Evolutionary conservation across 2,329 filamentous ascomycete species (phyloP).

Genomic region (Aspergillus nomiae): DNA sequence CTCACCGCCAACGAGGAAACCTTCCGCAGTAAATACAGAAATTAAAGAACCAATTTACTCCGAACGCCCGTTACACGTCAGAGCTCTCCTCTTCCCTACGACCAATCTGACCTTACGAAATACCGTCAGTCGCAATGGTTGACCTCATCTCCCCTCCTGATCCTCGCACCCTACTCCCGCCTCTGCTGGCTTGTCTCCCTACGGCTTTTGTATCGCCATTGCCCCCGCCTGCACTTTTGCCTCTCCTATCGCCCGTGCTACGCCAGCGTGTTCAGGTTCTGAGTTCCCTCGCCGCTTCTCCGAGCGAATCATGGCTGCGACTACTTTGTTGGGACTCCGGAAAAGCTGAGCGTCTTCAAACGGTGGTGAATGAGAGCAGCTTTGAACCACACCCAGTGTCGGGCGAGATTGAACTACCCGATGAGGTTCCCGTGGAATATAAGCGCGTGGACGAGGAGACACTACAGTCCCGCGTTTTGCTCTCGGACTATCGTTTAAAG

Average conservation of each 20-base stretch:
- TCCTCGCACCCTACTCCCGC: constrained; percentile 59
- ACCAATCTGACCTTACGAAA: not conserved
- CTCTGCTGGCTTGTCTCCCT: constrained; percentile 65
- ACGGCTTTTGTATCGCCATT: constrained; percentile 61
- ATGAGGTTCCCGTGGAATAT: constrained; percentile 58
- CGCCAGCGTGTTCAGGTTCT: constrained; percentile 63
- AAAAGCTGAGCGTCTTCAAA: constrained; percentile 56
- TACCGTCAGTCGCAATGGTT: constrained; percentile 46
- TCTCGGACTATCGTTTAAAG: constrained; percentile 58
- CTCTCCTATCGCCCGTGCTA: constrained; percentile 64
- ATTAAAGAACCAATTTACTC: not conserved
- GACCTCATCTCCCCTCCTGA: constrained; percentile 58
- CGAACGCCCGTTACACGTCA: not conserved
- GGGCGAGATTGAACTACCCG: constrained; percentile 64
- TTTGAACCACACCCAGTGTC: constrained; percentile 67
- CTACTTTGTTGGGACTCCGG: constrained; percentile 61
- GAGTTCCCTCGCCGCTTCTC: constrained; percentile 45
- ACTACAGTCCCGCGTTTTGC: constrained; percentile 55
- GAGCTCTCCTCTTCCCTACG: not conserved
- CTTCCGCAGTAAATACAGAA: not conserved
- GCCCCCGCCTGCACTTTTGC: constrained; percentile 62
- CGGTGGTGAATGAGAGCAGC: constrained; percentile 54
- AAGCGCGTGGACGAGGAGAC: constrained; percentile 64
- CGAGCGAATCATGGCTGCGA: constrained; percentile 58
- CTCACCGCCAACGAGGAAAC: not conserved